Evolutionary conservation across 2,329 filamentous ascomycete genomes (phyloP).

Genomic region (Ophiostoma populinum): DNA sequence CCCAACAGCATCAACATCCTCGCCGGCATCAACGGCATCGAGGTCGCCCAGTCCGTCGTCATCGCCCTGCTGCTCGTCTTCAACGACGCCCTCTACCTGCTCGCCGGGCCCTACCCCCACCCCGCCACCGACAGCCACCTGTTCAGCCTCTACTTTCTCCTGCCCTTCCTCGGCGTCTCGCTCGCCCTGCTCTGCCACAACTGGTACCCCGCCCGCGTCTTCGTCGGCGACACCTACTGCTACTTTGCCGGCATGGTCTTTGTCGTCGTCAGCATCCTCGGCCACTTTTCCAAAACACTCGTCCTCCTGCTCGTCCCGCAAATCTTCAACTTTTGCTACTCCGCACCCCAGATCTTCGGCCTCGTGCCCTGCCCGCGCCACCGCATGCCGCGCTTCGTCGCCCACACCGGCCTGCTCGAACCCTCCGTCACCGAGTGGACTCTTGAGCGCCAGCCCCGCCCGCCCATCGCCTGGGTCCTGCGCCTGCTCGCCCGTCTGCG

Average conservation of each 20-base stretch:
- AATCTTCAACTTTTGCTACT: conserved; percentile 94
- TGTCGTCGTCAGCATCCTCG: conserved; percentile 87
- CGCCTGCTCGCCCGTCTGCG: conserved; percentile 50
- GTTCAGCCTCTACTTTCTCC: conserved; percentile 85
- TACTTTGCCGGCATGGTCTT: conserved; percentile 99
- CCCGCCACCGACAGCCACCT: conserved; percentile 91
- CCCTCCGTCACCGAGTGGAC: conserved; percentile 67
- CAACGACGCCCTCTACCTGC: conserved; percentile 80
- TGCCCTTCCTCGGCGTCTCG: conserved; percentile 89
- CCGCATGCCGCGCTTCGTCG: conserved; percentile 76
- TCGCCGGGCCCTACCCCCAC: conserved; percentile 49
- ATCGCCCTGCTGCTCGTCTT: conserved; percentile 68
- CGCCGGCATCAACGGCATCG: conserved; percentile 97
- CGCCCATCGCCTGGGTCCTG: conserved; percentile 43
- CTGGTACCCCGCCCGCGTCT: conserved; percentile 88
- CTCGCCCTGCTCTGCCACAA: conserved; percentile 77
- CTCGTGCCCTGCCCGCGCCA: conserved; percentile 86
- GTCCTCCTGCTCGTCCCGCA: conserved; percentile 82
- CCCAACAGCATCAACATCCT: conserved; percentile 99
- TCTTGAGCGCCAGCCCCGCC: conserved; percentile 47
- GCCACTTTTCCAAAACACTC: conserved; percentile 95
- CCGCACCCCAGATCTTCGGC: conserved; percentile 76
- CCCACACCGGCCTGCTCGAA: conserved; percentile 68
- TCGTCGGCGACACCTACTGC: conserved; percentile 97
- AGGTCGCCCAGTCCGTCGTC: conserved; percentile 84